Evolutionary conservation across 129 eudicot genomes (phyloP).

Genomic region (Flaveria robusta): DNA sequence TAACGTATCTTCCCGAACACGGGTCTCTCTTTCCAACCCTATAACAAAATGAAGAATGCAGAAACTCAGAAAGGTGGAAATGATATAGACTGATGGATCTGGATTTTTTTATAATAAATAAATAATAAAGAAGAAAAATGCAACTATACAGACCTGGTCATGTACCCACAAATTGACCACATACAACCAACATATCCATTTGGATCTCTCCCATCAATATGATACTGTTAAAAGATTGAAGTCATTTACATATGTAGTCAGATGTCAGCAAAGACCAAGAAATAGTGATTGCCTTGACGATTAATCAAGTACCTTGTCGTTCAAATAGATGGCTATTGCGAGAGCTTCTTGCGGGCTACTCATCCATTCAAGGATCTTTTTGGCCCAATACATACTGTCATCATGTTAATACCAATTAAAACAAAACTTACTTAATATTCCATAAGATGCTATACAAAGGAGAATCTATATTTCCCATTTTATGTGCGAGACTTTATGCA

Average conservation of each 20-base stretch:
- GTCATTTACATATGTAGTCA: conserved; percentile 18
- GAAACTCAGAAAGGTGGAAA: background rate
- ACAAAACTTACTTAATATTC: conserved; percentile 1
- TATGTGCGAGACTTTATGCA: background rate
- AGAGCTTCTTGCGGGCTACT: conserved; percentile 91
- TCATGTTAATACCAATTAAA: conserved; percentile 5
- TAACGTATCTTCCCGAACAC: conserved; percentile 92
- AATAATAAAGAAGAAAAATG: background rate
- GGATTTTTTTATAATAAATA: background rate
- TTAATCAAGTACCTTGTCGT: conserved; percentile 65
- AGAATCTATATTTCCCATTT: background rate
- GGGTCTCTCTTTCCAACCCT: conserved; percentile 95
- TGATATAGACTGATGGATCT: conserved; percentile 2
- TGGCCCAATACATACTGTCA: conserved; percentile 98
- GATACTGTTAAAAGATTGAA: conserved; percentile 51
- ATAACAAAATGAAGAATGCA: conserved; percentile 21
- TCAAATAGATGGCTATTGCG: conserved; percentile 69
- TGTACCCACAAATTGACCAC: conserved; percentile 99
- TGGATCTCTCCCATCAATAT: conserved; percentile 95
- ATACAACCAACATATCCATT: conserved; percentile 96
- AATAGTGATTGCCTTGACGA: background rate
- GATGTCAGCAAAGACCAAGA: conserved; percentile 12
- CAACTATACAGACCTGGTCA: conserved; percentile 64
- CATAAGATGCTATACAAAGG: background rate
- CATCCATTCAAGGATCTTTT: conserved; percentile 98